phyloP scores from a whole-genome alignment of 768 basidiomycete species.

The Leccinum boreale region DNA sequence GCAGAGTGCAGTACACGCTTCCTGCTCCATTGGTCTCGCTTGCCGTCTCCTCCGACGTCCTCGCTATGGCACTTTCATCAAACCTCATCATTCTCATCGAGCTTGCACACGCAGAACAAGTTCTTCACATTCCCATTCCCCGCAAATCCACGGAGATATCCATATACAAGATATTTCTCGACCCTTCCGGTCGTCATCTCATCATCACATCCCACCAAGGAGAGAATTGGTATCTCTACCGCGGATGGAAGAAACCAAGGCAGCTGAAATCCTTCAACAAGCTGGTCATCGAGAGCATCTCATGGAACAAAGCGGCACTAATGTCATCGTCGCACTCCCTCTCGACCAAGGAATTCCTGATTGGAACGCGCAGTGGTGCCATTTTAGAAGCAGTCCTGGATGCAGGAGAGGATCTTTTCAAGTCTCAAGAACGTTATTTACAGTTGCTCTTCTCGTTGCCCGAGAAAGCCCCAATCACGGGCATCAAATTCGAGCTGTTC shows the following conservation, averaged over 20 bases:
- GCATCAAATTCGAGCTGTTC: conserved; percentile 78
- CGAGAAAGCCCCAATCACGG: conserved; percentile 80
- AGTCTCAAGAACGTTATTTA: conserved; percentile 78
- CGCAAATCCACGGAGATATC: conserved; percentile 72
- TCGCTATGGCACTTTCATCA: conserved; percentile 78
- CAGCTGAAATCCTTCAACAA: conserved; percentile 73
- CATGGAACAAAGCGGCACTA: conserved; percentile 79
- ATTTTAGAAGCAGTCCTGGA: conserved; percentile 90
- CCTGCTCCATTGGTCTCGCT: conserved; percentile 82
- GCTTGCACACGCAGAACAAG: conserved; percentile 81
- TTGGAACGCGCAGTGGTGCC: conserved; percentile 81
- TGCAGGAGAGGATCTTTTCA: conserved; percentile 89
- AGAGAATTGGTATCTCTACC: conserved; percentile 91
- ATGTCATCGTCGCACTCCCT: conserved; percentile 64
- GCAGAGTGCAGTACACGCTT: conserved; percentile 83
- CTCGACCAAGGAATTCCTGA: conserved; percentile 79
- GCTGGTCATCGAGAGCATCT: conserved; percentile 85
- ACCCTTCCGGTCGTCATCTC: conserved; percentile 90
- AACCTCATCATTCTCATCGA: conserved; percentile 87
- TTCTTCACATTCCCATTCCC: conserved; percentile 75
- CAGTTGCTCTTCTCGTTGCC: conserved; percentile 73
- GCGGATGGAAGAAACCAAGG: conserved; percentile 77
- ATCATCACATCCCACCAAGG: conserved; percentile 82
- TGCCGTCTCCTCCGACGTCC: conserved; percentile 80
- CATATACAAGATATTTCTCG: conserved; percentile 83